A percentile compares a stretch with the other conserved stretches of the same genome.
Evolutionary conservation across 441 rosid species (phyloP).

Genomic region (Viola pubescens): DNA sequence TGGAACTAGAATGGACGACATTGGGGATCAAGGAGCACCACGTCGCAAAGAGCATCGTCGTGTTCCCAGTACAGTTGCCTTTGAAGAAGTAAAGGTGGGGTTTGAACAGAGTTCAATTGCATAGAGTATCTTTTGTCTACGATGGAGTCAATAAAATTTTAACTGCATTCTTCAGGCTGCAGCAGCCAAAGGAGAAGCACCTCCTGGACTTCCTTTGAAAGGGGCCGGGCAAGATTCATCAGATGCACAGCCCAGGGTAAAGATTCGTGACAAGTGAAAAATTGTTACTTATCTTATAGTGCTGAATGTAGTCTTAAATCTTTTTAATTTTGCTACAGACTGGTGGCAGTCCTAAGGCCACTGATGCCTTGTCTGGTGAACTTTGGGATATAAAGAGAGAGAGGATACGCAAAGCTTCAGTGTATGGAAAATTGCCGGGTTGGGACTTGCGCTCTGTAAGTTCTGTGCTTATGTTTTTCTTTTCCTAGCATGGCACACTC

Average conservation of each 20-base stretch:
- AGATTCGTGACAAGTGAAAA: conserved; percentile 15
- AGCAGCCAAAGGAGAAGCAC: conserved; percentile 99
- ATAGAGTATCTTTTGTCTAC: conserved; percentile 6
- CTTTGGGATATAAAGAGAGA: conserved; percentile 84
- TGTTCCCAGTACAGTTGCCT: conserved; percentile 97
- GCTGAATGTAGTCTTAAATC: conserved; percentile 10
- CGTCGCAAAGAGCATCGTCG: conserved; percentile 96
- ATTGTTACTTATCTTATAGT: conserved; percentile 11
- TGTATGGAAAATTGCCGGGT: conserved; percentile 73
- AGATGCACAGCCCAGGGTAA: conserved; percentile 75
- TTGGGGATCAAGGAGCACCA: conserved; percentile 53
- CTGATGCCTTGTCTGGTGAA: conserved; percentile 93
- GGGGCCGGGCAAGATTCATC: conserved; percentile 98
- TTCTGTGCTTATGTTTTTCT: conserved; percentile 20
- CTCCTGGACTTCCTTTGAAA: conserved; percentile 95
- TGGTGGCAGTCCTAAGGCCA: conserved; percentile 74
- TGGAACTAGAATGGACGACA: conserved; percentile 61
- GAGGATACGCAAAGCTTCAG: conserved; percentile 76
- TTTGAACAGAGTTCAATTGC: conserved; percentile 5
- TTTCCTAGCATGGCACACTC: background rate
- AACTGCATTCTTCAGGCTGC: conserved; percentile 62
- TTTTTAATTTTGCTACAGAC: conserved; percentile 33
- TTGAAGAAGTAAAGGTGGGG: conserved; percentile 98
- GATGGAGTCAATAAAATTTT: conserved; percentile 12
- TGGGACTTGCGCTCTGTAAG: conserved; percentile 99